Evolutionary conservation across 2,329 filamentous ascomycete genomes (phyloP).

Genomic region (Alternaria triticina): DNA sequence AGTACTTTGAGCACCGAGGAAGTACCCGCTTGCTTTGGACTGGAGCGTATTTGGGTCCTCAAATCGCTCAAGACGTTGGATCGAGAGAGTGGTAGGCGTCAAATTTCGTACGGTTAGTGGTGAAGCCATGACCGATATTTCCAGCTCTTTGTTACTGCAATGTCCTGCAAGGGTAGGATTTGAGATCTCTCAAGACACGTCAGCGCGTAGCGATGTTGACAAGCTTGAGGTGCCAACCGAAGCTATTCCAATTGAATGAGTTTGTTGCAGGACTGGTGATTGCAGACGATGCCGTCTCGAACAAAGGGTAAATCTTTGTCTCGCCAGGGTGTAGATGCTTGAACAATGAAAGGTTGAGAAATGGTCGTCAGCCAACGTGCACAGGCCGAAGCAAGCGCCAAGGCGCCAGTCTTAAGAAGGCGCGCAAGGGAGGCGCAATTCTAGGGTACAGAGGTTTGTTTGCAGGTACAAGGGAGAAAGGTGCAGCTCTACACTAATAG

Average conservation of each 20-base stretch:
- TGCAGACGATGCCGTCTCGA: not conserved
- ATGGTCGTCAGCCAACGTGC: slow-evolving; percentile 3
- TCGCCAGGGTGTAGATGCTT: not conserved
- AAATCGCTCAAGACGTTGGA: slow-evolving; percentile 78
- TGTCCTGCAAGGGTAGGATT: not conserved
- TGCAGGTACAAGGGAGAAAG: not conserved
- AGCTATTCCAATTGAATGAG: not conserved
- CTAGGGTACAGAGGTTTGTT: not conserved
- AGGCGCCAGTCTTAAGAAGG: slow-evolving; percentile 10
- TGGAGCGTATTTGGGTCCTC: slow-evolving; percentile 58
- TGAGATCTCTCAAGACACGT: not conserved
- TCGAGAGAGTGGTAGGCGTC: slow-evolving; percentile 72
- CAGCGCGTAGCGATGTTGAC: not conserved
- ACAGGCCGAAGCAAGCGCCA: slow-evolving; percentile 11
- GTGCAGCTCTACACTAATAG: not conserved
- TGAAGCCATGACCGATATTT: slow-evolving; percentile 27
- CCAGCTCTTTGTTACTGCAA: not conserved
- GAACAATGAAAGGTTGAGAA: not conserved
- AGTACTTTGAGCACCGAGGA: slow-evolving; percentile 35
- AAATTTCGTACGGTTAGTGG: slow-evolving; percentile 80
- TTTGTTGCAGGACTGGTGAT: not conserved
- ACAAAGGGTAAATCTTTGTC: not conserved
- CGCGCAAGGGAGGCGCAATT: slow-evolving; percentile 6
- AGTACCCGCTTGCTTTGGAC: slow-evolving; percentile 40
- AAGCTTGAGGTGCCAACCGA: not conserved